These are phyloP conservation scores for Acer campestre DNA, from an alignment of 345 rosid genomes.

Conservation along the genomic window DNA sequence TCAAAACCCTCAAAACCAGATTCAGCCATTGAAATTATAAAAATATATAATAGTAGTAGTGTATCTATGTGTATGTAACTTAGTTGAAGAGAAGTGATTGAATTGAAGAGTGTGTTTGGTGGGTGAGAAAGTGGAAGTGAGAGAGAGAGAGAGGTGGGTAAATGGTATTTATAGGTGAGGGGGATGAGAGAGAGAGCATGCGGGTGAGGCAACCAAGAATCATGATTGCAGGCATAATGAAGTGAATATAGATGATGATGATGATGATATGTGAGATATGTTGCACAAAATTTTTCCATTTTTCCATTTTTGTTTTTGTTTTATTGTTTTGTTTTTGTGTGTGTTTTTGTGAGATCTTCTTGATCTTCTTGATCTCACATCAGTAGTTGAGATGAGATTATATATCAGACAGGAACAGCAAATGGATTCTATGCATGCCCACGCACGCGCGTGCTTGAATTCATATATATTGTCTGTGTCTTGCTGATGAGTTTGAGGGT, in stretches of 20 bases:
- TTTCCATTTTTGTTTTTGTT: not conserved
- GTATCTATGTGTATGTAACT: not conserved
- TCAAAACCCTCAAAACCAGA: conserved; percentile 99
- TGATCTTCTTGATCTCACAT: conserved; percentile 17
- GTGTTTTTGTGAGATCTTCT: not conserved
- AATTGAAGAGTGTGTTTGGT: not conserved
- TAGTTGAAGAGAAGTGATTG: no score
- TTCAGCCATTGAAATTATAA: conserved; percentile 56
- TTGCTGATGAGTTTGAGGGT: not conserved
- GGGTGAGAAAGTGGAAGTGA: conserved; percentile 30
- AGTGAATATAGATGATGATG: conserved; percentile 50
- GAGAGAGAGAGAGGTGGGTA: conserved; percentile 34
- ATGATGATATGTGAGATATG: conserved; percentile 26
- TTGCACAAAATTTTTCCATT: conserved; percentile 6
- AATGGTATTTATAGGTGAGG: conserved; percentile 35
- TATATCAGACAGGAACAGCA: conserved; percentile 32
- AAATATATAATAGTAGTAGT: no score
- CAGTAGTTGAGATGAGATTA: no score
- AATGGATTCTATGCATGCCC: conserved; percentile 40
- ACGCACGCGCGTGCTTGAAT: conserved; percentile 50
- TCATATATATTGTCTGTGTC: not conserved
- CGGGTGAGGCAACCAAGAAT: conserved; percentile 97
- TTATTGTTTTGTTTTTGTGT: conserved; percentile 5
- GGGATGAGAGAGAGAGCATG: conserved; percentile 59
- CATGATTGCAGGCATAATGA: conserved; percentile 96